Evolutionary conservation across 2,329 filamentous ascomycete species (phyloP).

Genomic region (Sporothrix mexicana): DNA sequence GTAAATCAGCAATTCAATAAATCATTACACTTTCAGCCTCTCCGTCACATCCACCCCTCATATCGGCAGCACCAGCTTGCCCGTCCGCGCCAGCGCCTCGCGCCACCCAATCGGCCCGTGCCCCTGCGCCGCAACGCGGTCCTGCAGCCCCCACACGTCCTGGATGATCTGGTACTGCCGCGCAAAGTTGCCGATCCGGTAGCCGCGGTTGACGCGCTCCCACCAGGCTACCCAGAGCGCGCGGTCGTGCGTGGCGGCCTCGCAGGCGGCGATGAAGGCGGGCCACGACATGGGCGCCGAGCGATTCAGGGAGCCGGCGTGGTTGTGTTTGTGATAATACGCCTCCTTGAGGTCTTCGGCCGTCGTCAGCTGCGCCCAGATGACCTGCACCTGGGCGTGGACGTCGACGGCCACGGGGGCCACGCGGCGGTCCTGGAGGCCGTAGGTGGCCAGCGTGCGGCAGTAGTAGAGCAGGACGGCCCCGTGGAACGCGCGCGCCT

Average conservation of each 20-base stretch:
- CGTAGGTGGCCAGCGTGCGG: neutral
- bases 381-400: neutral
- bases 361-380: constrained; percentile 2
- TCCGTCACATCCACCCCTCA: neutral
- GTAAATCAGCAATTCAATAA: too few species aligned
- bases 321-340: neutral
- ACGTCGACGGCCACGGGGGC: neutral
- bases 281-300: constrained; percentile 34
- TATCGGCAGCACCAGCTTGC: constrained; percentile 10
- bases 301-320: neutral
- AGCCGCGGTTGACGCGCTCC: constrained; percentile 19
- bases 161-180: constrained; percentile 65
- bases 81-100: neutral
- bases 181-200: constrained; percentile 58
- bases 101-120: constrained; percentile 27
- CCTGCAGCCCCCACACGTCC: constrained; percentile 58
- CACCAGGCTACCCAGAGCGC: constrained; percentile 28
- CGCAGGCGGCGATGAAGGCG: constrained; percentile 31
- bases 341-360: constrained; percentile 33
- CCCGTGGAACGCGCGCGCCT: constrained; percentile 15
- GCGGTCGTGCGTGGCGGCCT: neutral
- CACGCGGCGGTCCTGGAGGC: neutral
- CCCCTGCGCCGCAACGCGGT: neutral
- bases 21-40: too few species aligned
- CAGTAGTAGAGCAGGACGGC: constrained; percentile 2